These are phyloP conservation scores for Colletotrichum tanaceti DNA, from an alignment of 2,329 filamentous ascomycete genomes.

Conservation along the genomic window DNA sequence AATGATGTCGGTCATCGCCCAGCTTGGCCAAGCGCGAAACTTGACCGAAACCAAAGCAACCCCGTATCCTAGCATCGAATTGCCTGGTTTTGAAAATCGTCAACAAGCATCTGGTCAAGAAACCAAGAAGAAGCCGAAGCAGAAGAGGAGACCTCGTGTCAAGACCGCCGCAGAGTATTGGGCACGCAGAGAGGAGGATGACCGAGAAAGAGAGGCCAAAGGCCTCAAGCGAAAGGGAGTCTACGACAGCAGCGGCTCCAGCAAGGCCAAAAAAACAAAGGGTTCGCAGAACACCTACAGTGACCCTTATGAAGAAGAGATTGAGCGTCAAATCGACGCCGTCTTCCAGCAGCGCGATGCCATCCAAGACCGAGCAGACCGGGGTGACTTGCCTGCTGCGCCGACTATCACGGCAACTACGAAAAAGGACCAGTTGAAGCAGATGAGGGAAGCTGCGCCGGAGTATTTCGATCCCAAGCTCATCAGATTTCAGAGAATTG, in stretches of 20 bases:
- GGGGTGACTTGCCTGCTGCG: not conserved
- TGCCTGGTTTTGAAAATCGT: too few relatives aligned
- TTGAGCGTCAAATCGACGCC: not conserved
- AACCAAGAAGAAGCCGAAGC: not conserved
- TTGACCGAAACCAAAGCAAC: too few relatives aligned
- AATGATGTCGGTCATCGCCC: not conserved
- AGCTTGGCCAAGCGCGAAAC: not conserved
- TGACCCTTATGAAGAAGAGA: not conserved
- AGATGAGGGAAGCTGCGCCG: constrained; percentile 8
- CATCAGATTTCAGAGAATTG: not conserved
- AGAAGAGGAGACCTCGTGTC: not conserved
- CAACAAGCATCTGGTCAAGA: not conserved
- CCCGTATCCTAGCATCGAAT: too few relatives aligned
- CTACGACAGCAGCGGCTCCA: too few relatives aligned
- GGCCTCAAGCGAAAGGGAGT: not conserved
- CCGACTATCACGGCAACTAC: constrained; percentile 10
- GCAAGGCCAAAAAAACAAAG: not conserved
- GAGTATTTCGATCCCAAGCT: not conserved
- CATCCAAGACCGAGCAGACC: constrained; percentile 9
- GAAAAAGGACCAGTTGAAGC: constrained; percentile 1
- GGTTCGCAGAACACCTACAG: not conserved
- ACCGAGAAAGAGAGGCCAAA: not conserved
- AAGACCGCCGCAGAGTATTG: not conserved
- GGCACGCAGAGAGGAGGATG: constrained; percentile 1
- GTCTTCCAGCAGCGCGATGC: not conserved